Evolutionary conservation across 257 asterid genomes (phyloP), one percentile per base, ranked within the genome.

Genomic region (Salvia rosmarinus): DNA sequence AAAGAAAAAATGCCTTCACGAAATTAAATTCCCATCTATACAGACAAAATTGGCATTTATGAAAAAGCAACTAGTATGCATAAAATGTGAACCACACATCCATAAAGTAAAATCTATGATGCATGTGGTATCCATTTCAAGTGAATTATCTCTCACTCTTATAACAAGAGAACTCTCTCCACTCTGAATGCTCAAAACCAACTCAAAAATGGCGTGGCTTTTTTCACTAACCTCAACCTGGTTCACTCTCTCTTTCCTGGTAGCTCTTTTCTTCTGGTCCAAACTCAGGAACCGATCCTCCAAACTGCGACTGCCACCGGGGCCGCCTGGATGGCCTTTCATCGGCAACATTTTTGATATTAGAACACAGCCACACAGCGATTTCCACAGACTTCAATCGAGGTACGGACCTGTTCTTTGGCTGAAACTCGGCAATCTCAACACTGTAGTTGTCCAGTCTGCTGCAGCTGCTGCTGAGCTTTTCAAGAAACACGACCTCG

Each of bases 271-370:
- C 46, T 9, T 67, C 1, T 43, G 43, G 37, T 66, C 14, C 51
- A 58, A 37, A 20, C 32, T 72, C 56, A 72, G 54, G 32, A 66
- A 49, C 16, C 46, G 30, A 3, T 16, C 55, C 71, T 20, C 67
- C 14, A 65, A 67, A 28, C 50, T 34, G 19, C 75, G 54, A 4
- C 71, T 62, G 40, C 75, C 85, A 7, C 89, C 89, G 1, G 89
- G 87, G 13, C 89, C 87, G 11, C 72, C 74, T 0, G 83, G 81
- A 9, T 80, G 84, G 79, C 89, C 84, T 2, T n/a, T 82, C 34
- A 62, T 85, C 42, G 84, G 87, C 14, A 78, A 82, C 81, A 60
- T 85, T 39, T 75, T 85, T 43, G 76, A 82, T 1, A 76, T 85
- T 2, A 79, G 83, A 9, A 52, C 54, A 20, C 54, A 62, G 61